Base-by-base conservation (phyloP, 164 flowering plant species). In the Berberis vulgaris region DNA sequence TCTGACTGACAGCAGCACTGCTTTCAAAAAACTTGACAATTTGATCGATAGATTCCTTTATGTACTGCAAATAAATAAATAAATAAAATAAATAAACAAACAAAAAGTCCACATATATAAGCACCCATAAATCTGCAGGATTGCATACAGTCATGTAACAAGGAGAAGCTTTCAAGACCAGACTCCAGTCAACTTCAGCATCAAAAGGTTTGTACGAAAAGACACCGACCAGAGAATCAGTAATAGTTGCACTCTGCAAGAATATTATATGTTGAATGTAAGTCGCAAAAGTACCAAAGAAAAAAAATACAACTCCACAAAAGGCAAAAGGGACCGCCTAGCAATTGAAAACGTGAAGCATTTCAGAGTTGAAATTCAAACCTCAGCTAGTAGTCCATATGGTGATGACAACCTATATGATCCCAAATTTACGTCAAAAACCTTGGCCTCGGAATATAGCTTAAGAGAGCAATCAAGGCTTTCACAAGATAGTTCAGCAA, bases 401-500 rank as follows among this genome's bases (percentile, higher is more conserved):
- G 99, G 97, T 4, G 97, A 89, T 69, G 87, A 83, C 69, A 95
- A 76, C 69, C 62, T 79, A 79, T 95, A 95, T 43, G 97, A 87
- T 53, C 89, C 96, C 82, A 95, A 66, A 72, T 83, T 91, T 71
- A 95, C 43, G 65, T 89, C 87, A 78, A 91, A 81, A 54, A 84
- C 71, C 76, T 95, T 91, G 46, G 97, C 69, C 78, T 89, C 97
- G 65, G 86, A 70, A 77, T 86, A 89, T 60, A 95, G 84, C 68
- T 80, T 82, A 58, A 88, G 58, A 44, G 75, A 81, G 79, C 97
- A 95, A 69, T 80, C 81, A 58, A 91, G 80, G 61, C 71, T 80
- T 71, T 95, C 87, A 79, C 97, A 95, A 57, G 99, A 91, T 70
- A 95, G 76, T 69, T 88, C 99, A 72, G 97, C 97, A 63, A 95